phyloP scores from a whole-genome alignment of 1,284 basidiomycete species.

The Coriolopsis trogii region DNA sequence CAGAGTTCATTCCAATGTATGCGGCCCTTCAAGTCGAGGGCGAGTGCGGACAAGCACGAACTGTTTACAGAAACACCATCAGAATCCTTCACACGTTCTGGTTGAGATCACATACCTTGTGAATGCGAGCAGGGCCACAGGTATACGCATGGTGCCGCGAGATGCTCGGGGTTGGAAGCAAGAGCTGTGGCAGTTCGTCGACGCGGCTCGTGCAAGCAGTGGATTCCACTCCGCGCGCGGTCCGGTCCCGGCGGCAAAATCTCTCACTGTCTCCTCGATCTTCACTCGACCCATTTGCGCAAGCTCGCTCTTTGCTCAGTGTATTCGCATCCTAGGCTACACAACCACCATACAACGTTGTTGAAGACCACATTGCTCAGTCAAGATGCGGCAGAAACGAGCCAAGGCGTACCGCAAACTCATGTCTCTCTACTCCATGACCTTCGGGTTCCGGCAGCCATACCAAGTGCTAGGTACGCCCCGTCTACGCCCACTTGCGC shows the following conservation, averaged over 20 bases:
- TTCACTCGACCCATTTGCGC: too few relatives aligned
- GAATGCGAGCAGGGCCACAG: constrained; percentile 26
- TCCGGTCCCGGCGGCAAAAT: constrained; percentile 15
- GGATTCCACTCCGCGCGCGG: background rate
- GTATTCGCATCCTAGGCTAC: too few relatives aligned
- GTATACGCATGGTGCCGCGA: constrained; percentile 28
- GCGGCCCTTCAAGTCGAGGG: constrained; percentile 59
- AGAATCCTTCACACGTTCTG: background rate
- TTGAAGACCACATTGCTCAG: too few relatives aligned
- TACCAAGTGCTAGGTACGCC: constrained; percentile 84
- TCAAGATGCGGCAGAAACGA: constrained; percentile 86
- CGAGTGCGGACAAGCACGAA: constrained; percentile 34
- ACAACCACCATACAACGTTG: too few relatives aligned
- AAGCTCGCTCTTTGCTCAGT: too few relatives aligned
- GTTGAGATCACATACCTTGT: constrained; percentile 17
- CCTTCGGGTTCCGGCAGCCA: constrained; percentile 89
- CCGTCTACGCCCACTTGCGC: background rate
- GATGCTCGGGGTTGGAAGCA: background rate
- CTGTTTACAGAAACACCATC: constrained; percentile 24
- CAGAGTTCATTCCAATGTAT: constrained; percentile 70
- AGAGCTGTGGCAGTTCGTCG: background rate
- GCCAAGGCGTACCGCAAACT: constrained; percentile 92
- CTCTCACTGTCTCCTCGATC: background rate
- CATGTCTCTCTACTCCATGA: constrained; percentile 84
- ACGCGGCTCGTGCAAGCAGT: too few relatives aligned